Conservation (phyloP, 2,329 filamentous ascomycete species). For the Colletotrichum orchidophilum region DNA sequence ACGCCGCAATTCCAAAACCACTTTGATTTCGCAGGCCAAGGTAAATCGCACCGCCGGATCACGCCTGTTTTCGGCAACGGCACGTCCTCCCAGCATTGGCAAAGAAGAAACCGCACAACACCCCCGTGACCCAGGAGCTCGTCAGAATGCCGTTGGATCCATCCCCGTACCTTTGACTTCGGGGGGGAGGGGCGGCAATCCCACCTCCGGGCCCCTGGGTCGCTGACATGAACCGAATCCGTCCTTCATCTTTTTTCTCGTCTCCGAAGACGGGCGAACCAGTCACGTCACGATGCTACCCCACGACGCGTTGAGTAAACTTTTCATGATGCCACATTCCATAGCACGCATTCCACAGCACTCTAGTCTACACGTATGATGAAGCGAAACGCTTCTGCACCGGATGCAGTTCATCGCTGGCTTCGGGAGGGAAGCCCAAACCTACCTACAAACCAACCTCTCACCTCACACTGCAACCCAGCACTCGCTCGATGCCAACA, state of each 20-base stretch:
- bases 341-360: too few species aligned
- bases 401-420: neutral
- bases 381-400: too few species aligned
- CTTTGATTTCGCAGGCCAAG: neutral
- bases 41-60: neutral
- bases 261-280: neutral
- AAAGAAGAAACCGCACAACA: neutral
- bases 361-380: too few species aligned
- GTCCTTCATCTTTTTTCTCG: neutral
- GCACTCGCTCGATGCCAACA: neutral
- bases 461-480: neutral
- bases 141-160: neutral
- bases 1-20: neutral
- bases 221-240: neutral
- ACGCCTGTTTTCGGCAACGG: conserved; percentile 12
- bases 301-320: too few species aligned
- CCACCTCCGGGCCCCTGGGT: too few species aligned
- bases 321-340: too few species aligned
- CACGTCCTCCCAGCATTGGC: conserved; percentile 14
- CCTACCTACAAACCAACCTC: neutral
- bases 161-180: neutral
- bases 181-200: too few species aligned
- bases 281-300: neutral
- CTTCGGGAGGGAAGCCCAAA: too few species aligned
- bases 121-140: neutral